phyloP scores from a whole-genome alignment of 2,329 filamentous ascomycete species.

The Dryadomyces quercus-mongolicae region DNA sequence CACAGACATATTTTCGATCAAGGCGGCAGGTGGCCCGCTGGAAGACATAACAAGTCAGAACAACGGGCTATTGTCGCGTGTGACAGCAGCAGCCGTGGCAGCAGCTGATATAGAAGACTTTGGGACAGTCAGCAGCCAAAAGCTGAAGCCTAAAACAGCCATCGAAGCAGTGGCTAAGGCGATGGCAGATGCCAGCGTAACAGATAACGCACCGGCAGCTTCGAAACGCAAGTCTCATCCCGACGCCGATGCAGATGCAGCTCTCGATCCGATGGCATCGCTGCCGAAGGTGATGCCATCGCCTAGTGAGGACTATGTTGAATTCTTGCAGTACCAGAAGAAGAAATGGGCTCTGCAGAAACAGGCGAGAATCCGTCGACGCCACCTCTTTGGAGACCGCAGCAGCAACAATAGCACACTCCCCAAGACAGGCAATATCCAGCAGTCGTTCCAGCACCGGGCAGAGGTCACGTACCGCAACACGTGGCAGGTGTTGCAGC shows the following conservation, averaged over 20 bases:
- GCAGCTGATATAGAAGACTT: conserved; percentile 67
- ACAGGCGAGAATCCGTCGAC: conserved; percentile 69
- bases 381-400: conserved; percentile 87
- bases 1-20: conserved; percentile 64
- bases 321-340: conserved; percentile 89
- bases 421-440: conserved; percentile 45
- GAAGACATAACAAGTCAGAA: conserved; percentile 57
- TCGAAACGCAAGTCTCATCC: conserved; percentile 68
- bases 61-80: conserved; percentile 24
- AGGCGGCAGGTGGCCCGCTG: conserved; percentile 38
- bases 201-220: conserved; percentile 27
- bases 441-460: conserved; percentile 74
- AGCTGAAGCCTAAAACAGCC: conserved; percentile 52
- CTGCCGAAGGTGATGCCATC: conserved; percentile 76
- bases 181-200: not conserved
- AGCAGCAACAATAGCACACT: conserved; percentile 38
- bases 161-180: conserved; percentile 35
- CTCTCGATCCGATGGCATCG: conserved; percentile 65
- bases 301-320: conserved; percentile 75
- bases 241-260: conserved; percentile 39
- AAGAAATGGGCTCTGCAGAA: conserved; percentile 98
- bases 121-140: conserved; percentile 33
- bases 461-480: conserved; percentile 81
- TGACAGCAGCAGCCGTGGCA: conserved; percentile 12
- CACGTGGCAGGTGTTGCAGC: conserved; percentile 89